A percentile compares a stretch with the other conserved stretches of the same genome.
Conservation (phyloP, 2,329 filamentous ascomycete species). For the Sodiomyces alkalinus region DNA sequence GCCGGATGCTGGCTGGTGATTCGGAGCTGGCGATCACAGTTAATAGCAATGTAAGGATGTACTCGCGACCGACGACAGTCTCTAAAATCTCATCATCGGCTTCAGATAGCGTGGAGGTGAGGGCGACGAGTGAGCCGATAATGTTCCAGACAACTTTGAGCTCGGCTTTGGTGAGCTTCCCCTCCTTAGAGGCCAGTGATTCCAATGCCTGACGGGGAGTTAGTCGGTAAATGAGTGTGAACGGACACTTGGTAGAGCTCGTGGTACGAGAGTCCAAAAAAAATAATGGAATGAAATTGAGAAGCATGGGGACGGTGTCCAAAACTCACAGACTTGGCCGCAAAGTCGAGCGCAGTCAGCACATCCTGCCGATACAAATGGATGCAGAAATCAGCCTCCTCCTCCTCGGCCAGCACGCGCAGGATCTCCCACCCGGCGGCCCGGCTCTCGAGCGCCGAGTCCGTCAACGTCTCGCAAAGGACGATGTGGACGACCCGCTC, state of each 20-base stretch:
- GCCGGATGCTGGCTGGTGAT: conserved; percentile 23
- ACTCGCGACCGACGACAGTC: conserved; percentile 31
- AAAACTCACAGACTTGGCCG: conserved; percentile 32
- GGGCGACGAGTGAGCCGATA: conserved; percentile 33
- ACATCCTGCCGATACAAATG: conserved; percentile 48
- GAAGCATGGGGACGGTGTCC: neutral
- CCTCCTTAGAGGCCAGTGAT: conserved; percentile 23
- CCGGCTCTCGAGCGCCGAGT: conserved; percentile 45
- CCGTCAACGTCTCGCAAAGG: conserved; percentile 48
- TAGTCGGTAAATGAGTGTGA: conserved; percentile 4
- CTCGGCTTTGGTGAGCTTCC: conserved; percentile 34
- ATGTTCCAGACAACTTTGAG: conserved; percentile 38
- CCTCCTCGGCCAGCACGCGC: conserved; percentile 43
- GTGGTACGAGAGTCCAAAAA: too few species aligned
- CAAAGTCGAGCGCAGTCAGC: conserved; percentile 43
- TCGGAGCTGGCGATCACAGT: conserved; percentile 30
- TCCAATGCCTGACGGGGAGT: conserved; percentile 21
- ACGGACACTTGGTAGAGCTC: neutral
- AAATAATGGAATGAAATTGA: neutral
- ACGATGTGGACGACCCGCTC: conserved; percentile 51
- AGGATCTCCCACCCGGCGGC: conserved; percentile 55
- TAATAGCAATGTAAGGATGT: conserved; percentile 38
- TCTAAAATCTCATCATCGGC: conserved; percentile 45
- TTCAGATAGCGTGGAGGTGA: conserved; percentile 39
- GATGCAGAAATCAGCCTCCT: conserved; percentile 51